These are phyloP conservation scores for Neonectria sp. DNA, from an alignment of 2,329 filamentous ascomycete genomes.

Conservation along the genomic window DNA sequence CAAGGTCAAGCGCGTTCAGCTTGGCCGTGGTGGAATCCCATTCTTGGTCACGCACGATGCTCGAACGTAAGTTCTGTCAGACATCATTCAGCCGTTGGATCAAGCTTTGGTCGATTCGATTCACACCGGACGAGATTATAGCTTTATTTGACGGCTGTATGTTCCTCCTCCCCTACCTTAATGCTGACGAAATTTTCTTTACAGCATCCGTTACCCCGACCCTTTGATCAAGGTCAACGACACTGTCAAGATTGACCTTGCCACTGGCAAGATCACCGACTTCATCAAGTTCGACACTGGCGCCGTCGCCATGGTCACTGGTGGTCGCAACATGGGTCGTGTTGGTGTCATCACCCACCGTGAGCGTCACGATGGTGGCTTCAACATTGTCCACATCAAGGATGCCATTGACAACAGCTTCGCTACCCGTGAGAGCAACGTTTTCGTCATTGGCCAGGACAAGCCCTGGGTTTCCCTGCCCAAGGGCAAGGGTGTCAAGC, in stretches of 20 bases:
- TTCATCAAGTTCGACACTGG: constrained; percentile 99
- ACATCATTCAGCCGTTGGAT: constrained; percentile 99
- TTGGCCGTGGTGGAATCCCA: constrained; percentile 99
- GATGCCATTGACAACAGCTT: constrained; percentile 99
- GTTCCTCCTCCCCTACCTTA: constrained; percentile 52
- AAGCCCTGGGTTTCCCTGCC: constrained; percentile 99
- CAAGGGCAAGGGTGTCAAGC: constrained; percentile 99
- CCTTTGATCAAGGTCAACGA: constrained; percentile 99
- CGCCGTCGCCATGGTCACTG: constrained; percentile 97
- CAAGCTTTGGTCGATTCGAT: constrained; percentile 89
- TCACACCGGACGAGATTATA: constrained; percentile 52
- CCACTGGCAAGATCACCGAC: constrained; percentile 97
- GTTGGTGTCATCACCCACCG: constrained; percentile 99
- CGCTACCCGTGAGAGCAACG: constrained; percentile 99
- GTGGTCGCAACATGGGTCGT: constrained; percentile 99
- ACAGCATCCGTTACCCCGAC: constrained; percentile 99
- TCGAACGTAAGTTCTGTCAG: constrained; percentile 98
- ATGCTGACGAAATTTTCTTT: constrained; percentile 56
- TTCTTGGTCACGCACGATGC: constrained; percentile 99
- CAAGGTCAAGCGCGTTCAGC: constrained; percentile 99
- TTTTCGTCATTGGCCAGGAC: constrained; percentile 98
- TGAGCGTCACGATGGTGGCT: constrained; percentile 99
- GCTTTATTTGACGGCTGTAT: constrained; percentile 69
- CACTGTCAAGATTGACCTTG: constrained; percentile 98
- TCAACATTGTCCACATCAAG: constrained; percentile 99